phyloP scores from a whole-genome alignment of 208 protist genomes.

The Trypanosoma lewisi region DNA sequence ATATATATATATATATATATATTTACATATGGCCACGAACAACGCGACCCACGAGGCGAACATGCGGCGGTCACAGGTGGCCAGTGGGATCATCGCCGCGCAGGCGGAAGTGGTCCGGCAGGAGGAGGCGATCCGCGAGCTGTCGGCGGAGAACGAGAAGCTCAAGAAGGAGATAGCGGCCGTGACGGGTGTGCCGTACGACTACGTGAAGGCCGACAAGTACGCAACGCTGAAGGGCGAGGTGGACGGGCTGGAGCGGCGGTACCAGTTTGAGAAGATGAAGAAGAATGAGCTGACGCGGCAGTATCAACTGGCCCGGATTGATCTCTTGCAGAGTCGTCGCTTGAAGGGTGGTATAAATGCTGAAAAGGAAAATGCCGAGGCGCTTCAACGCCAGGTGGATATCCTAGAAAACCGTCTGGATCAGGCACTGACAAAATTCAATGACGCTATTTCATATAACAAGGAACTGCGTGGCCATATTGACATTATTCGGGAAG shows the following conservation, averaged over 20 bases:
- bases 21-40: conserved; percentile 5
- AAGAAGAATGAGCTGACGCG: conserved; percentile 88
- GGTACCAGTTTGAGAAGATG: conserved; percentile 92
- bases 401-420: conserved; percentile 94
- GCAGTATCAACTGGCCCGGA: conserved; percentile 78
- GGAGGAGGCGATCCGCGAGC: conserved; percentile 68
- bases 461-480: conserved; percentile 95
- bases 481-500: conserved; percentile 95
- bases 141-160: conserved; percentile 84
- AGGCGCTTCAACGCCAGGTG: conserved; percentile 91
- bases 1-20: conserved; percentile 1
- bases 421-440: conserved; percentile 94
- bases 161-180: conserved; percentile 87
- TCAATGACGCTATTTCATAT: conserved; percentile 94
- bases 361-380: conserved; percentile 87
- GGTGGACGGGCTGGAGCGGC: conserved; percentile 85
- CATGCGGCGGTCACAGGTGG: conserved; percentile 63
- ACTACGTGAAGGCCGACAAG: conserved; percentile 89
- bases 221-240: conserved; percentile 78
- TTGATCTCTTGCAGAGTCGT: conserved; percentile 83
- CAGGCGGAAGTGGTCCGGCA: conserved; percentile 70
- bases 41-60: conserved; percentile 5
- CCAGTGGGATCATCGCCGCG: conserved; percentile 45
- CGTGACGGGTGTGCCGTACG: conserved; percentile 64
- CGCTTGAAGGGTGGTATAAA: conserved; percentile 90